Base-by-base conservation (phyloP, 495 filamentous ascomycete species). In the Bryoglossum gracile region DNA sequence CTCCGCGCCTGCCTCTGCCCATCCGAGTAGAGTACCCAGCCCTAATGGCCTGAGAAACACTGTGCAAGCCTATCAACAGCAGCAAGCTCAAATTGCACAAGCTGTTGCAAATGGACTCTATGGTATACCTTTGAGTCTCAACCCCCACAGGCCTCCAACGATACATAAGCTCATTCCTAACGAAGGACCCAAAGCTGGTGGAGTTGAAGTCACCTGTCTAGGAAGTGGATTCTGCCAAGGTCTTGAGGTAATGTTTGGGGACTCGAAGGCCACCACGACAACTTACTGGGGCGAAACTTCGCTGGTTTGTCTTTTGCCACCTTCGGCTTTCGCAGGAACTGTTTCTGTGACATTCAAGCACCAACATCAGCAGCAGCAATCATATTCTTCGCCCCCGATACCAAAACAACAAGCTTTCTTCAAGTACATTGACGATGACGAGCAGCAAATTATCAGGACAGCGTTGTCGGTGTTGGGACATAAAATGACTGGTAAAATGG, bases 211-310 rank as follows among this genome's bases (percentile, higher is more conserved):
- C 10, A 88, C 85, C 0, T 73, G 90, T 45, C 68, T 91, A 21
- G 90, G 91, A 4, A 83, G 77, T 55, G 80, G 81, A 17, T 95
- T 95, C 56, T 79, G 76, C 28, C 77, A 82, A 37, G 87, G 86
- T 4, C 76, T 91, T 59, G 84, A 87, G 46, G 87, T 95, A 48
- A 82, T 89, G 56, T 96, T 96, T 64, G 90, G 89, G 14, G 81
- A 87, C 36, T 74, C 72, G 3, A 70, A 78, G 26, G 90, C 91
- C 8, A 83, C 80, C 1, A 86, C 83, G 8, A 91, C 86, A 9
- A 87, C 84, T 1, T 94, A 74, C 57, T 94, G 87, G 82, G 86
- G 86, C 18, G 78, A 84, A 43, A 82, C 77, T 35, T 85, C 84
- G 16, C 70, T 95, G n/a, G 86, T 94, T 33, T 94, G 87, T 59